Conservation (phyloP, 805 yeast species). For the Cyberlindnera meyerae region DNA sequence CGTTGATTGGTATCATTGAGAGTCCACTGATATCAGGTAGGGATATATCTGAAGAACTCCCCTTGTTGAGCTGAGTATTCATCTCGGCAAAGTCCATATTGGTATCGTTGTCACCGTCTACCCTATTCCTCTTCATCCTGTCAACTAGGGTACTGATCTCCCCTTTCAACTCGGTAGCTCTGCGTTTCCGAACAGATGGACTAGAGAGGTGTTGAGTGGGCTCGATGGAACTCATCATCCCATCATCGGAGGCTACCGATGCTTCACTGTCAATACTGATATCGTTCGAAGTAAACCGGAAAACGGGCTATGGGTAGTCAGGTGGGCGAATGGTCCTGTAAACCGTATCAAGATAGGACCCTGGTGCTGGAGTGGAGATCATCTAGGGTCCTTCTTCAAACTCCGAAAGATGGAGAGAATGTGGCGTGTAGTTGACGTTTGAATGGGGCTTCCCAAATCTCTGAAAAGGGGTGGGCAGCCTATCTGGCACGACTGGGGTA, state of each 20-base stretch:
- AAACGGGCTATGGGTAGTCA: slow-evolving; percentile 17
- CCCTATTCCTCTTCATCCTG: no score
- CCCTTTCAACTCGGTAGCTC: slow-evolving; percentile 15
- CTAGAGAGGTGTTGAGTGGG: slow-evolving; percentile 1
- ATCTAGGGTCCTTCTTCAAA: slow-evolving; percentile 25
- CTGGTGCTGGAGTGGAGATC: slow-evolving; percentile 25
- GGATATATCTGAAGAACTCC: not conserved
- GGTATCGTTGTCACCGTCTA: slow-evolving; percentile 1
- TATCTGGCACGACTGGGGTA: not conserved
- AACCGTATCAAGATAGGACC: slow-evolving; percentile 4
- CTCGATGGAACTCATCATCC: not conserved
- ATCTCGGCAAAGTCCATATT: not conserved
- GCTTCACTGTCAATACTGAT: slow-evolving; percentile 7
- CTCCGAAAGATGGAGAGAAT: slow-evolving; percentile 25
- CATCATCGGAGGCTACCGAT: slow-evolving; percentile 5
- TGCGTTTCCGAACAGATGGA: slow-evolving; percentile 8
- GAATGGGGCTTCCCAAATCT: not conserved
- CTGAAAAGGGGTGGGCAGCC: no score
- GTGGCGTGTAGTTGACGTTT: slow-evolving; percentile 2
- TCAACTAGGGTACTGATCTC: no score
- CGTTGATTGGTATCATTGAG: slow-evolving; percentile 5
- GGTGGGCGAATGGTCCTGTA: slow-evolving; percentile 12
- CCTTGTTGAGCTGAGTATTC: not conserved
- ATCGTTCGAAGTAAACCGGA: slow-evolving; percentile 15
- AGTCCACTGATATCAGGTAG: slow-evolving; percentile 7